phyloP scores from a whole-genome alignment of 495 filamentous ascomycete genomes.

The Penicillium salamii region DNA sequence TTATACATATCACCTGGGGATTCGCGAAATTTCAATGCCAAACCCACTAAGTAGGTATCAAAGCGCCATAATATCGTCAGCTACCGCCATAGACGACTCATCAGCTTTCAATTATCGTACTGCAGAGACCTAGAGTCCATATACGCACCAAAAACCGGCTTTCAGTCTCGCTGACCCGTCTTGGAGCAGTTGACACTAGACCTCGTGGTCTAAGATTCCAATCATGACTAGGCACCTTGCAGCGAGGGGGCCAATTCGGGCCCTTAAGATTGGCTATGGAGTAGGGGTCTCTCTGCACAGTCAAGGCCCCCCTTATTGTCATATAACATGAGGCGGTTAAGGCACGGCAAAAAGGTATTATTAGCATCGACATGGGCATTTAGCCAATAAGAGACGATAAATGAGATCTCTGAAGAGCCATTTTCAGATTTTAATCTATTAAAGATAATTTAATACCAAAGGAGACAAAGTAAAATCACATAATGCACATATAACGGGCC shows the following conservation, averaged over 20 bases:
- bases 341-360: conserved; percentile 1
- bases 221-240: conserved; percentile 31
- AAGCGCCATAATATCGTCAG: conserved; percentile 8
- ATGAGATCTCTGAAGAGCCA: conserved; percentile 23
- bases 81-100: conserved; percentile 13
- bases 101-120: too few relatives aligned
- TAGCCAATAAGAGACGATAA: conserved; percentile 13
- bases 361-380: conserved; percentile 20
- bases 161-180: conserved; percentile 11
- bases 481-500: background rate
- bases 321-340: background rate
- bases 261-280: conserved; percentile 15
- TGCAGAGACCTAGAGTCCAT: too few relatives aligned
- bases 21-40: background rate
- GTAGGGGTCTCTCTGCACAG: too few relatives aligned
- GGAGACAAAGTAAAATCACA: too few relatives aligned
- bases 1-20: background rate
- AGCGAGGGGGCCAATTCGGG: conserved; percentile 10
- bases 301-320: too few relatives aligned
- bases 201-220: conserved; percentile 28
- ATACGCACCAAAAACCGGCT: background rate
- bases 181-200: background rate
- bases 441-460: too few relatives aligned
- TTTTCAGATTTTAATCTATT: too few relatives aligned
- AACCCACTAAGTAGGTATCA: background rate